phyloP scores from a whole-genome alignment of 208 protist genomes.

The Porcisia deanei region DNA sequence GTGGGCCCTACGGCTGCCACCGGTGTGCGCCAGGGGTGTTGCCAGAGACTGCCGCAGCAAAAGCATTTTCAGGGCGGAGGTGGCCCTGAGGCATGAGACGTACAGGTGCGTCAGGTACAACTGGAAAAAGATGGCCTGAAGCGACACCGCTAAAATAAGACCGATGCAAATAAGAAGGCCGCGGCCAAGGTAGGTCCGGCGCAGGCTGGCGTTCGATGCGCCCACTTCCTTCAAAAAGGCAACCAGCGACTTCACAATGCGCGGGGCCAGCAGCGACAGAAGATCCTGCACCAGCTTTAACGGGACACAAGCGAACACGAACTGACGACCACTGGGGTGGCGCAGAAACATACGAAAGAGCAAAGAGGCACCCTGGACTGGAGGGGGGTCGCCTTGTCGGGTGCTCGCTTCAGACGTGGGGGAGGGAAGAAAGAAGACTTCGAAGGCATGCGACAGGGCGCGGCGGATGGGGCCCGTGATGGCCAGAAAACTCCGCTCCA shows the following conservation, averaged over 20 bases:
- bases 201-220: slow-evolving; percentile 15
- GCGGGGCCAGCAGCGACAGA: slow-evolving; percentile 47
- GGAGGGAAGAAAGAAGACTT: slow-evolving; percentile 45
- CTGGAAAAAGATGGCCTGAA: slow-evolving; percentile 69
- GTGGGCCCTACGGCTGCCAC: neutral
- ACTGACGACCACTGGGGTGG: slow-evolving; percentile 62
- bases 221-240: slow-evolving; percentile 54
- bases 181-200: slow-evolving; percentile 32
- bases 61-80: slow-evolving; percentile 57
- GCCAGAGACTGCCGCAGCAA: slow-evolving; percentile 55
- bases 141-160: slow-evolving; percentile 45
- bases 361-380: neutral
- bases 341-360: slow-evolving; percentile 72
- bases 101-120: slow-evolving; percentile 73
- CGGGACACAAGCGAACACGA: slow-evolving; percentile 61
- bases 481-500: slow-evolving; percentile 28
- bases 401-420: neutral
- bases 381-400: neutral
- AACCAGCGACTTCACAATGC: slow-evolving; percentile 51
- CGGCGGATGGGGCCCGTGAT: slow-evolving; percentile 42
- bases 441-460: slow-evolving; percentile 36
- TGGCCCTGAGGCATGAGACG: slow-evolving; percentile 49
- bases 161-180: slow-evolving; percentile 49
- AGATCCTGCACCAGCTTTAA: slow-evolving; percentile 62
- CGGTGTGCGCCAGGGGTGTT: slow-evolving; percentile 41